These are phyloP conservation scores for Dorcoceras hygrometricum DNA, from an alignment of 257 asterid genomes.

Conservation along the genomic window DNA sequence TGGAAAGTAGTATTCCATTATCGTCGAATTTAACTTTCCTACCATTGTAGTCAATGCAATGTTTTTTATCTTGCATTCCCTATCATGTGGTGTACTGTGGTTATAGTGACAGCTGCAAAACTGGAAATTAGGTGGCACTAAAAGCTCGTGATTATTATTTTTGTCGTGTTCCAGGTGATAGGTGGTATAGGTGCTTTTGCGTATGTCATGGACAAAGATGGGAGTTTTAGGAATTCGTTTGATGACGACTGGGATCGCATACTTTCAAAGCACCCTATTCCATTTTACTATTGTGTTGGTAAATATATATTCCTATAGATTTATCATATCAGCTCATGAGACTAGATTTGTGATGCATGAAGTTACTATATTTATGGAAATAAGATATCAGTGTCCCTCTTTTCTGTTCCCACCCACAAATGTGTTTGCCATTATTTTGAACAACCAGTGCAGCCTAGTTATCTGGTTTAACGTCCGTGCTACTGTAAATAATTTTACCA, in stretches of 20 bases:
- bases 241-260: constrained; percentile 54
- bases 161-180: constrained; percentile 33
- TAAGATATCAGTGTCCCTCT: not conserved
- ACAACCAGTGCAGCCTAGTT: not conserved
- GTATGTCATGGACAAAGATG: constrained; percentile 48
- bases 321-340: not conserved
- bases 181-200: constrained; percentile 40
- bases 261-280: constrained; percentile 51
- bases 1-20: not conserved
- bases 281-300: constrained; percentile 56
- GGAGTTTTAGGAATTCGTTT: constrained; percentile 46
- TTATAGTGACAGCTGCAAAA: not conserved
- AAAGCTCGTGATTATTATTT: not conserved
- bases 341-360: not conserved
- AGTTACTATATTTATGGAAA: not conserved
- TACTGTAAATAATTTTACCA: not conserved
- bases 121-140: not conserved
- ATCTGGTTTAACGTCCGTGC: not conserved
- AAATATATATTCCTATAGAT: constrained; percentile 10
- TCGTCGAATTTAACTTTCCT: not conserved
- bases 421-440: not conserved
- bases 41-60: not conserved
- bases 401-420: not conserved
- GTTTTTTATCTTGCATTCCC: not conserved
- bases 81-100: not conserved